Percentiles rank a stretch among this genome's conserved stretches.
Conservation (phyloP, 1,284 basidiomycete species). For the Afroboletus lepidellus region DNA sequence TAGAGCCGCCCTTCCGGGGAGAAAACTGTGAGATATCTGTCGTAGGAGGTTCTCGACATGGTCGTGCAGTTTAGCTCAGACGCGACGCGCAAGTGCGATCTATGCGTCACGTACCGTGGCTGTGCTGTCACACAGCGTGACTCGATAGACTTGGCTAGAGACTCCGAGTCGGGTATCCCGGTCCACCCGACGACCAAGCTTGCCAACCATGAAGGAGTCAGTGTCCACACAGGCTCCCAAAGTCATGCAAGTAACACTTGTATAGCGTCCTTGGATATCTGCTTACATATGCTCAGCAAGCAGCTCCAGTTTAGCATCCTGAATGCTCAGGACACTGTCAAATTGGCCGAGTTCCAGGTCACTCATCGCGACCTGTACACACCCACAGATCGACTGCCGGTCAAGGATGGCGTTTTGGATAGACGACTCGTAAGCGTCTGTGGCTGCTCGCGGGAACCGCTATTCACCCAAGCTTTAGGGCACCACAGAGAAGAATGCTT, state of each 20-base stretch:
- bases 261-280: neutral
- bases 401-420: constrained; percentile 91
- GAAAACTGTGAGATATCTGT: constrained; percentile 90
- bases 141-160: neutral
- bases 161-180: neutral
- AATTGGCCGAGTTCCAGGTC: constrained; percentile 92
- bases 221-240: constrained; percentile 88
- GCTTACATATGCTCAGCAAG: constrained; percentile 57
- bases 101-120: constrained; percentile 22
- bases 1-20: constrained; percentile 93
- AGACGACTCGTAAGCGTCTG: constrained; percentile 69
- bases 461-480: constrained; percentile 58
- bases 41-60: constrained; percentile 85
- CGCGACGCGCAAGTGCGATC: constrained; percentile 56
- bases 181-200: neutral
- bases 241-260: constrained; percentile 71
- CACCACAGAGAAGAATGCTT: constrained; percentile 90
- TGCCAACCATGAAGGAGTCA: constrained; percentile 72
- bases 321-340: constrained; percentile 90
- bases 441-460: neutral
- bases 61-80: constrained; percentile 18
- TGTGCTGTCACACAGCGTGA: constrained; percentile 17
- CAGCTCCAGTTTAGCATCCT: constrained; percentile 92
- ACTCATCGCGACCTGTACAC: constrained; percentile 91
- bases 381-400: constrained; percentile 73